Evolutionary conservation across 2,329 filamentous ascomycete genomes (phyloP).

Genomic region (Dactylonectria macrodidyma): DNA sequence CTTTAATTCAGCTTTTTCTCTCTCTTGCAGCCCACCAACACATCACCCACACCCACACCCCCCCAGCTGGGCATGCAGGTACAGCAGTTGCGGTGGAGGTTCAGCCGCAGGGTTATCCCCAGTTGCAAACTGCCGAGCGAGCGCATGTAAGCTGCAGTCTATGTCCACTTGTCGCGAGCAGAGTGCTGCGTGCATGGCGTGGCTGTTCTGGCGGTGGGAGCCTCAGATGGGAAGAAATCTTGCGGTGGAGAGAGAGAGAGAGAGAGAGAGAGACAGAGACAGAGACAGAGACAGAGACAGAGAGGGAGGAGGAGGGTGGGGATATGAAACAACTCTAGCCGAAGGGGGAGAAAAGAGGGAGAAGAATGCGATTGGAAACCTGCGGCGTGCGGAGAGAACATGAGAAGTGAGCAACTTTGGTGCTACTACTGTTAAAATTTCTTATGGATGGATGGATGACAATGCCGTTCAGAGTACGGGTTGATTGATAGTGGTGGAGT

Average conservation of each 20-base stretch:
- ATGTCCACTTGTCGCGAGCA: background rate
- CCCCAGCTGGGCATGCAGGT: conserved; percentile 10
- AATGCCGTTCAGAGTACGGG: background rate
- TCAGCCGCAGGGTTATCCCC: conserved; percentile 11
- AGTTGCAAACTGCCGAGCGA: conserved; percentile 15
- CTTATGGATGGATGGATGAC: background rate
- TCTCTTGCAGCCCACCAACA: conserved; percentile 9
- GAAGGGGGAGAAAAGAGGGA: background rate
- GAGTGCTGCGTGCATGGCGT: background rate
- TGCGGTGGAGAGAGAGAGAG: background rate
- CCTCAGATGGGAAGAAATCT: background rate
- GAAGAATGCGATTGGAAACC: background rate
- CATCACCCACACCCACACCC: conserved; percentile 1
- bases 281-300: no score
- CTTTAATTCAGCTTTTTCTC: background rate
- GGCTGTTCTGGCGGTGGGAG: background rate
- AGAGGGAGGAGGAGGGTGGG: background rate
- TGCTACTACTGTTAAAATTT: no score
- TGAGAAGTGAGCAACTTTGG: conserved; percentile 9
- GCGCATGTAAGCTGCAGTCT: background rate
- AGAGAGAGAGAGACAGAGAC: no score
- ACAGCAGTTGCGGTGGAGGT: conserved; percentile 6
- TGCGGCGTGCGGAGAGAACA: conserved; percentile 9
- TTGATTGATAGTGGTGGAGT: background rate
- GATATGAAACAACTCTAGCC: background rate